A percentile compares a stretch with the other conserved stretches of the same genome.
phyloP scores from a whole-genome alignment of 192 early-diverging fungal species.

The Backusella tarrabulga region DNA sequence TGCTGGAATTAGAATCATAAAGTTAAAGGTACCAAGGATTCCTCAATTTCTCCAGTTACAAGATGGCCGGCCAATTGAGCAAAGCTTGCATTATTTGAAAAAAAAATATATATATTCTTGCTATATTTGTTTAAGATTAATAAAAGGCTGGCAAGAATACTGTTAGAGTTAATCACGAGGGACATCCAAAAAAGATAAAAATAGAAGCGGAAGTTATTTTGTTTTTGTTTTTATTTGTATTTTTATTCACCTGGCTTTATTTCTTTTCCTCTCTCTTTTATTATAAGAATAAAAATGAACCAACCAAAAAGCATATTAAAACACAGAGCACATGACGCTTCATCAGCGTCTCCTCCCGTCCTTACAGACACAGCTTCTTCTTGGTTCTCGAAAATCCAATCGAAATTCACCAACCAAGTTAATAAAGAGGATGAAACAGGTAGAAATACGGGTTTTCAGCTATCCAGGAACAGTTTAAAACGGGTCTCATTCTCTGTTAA shows the following conservation, averaged over 20 bases:
- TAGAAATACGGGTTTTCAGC: neutral
- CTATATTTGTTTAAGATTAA: no score
- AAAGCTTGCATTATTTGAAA: no score
- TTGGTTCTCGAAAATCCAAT: conserved; percentile 27
- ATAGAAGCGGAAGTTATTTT: neutral
- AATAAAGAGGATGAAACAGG: conserved; percentile 1
- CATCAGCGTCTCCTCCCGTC: neutral
- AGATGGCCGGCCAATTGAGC: no score
- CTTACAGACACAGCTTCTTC: neutral
- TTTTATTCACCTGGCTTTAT: neutral
- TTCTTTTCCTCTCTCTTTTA: neutral
- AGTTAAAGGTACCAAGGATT: no score
- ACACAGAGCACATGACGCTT: neutral
- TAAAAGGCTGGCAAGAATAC: no score
- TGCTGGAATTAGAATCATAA: no score
- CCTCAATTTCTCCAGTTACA: no score
- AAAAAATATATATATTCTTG: no score
- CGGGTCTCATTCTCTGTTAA: conserved; percentile 54
- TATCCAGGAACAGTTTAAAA: conserved; percentile 36
- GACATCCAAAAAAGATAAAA: neutral
- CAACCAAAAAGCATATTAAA: conserved; percentile 22
- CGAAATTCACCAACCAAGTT: conserved; percentile 6
- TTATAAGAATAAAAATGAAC: neutral
- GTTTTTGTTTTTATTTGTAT: neutral
- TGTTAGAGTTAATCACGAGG: no score